A percentile compares a stretch with the other conserved stretches of the same genome.
phyloP scores from a whole-genome alignment of 225 moss, liverwort and hornwort species.

The Bryoerythrophyllum caledonicum region DNA sequence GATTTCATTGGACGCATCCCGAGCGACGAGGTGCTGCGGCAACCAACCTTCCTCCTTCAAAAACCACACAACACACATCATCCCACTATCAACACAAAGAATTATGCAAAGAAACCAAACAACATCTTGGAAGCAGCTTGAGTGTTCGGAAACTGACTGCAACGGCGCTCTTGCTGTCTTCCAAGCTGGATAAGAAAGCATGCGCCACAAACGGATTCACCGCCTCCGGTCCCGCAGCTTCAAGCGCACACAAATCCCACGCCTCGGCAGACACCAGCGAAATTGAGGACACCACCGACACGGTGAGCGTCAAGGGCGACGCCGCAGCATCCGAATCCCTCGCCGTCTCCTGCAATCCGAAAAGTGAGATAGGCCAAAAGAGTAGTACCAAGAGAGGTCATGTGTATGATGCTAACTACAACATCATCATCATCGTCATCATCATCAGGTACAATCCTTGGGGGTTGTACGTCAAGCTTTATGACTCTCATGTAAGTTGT shows the following conservation, averaged over 20 bases:
- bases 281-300: constrained; percentile 91
- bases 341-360: constrained; percentile 25
- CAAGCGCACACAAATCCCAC: constrained; percentile 93
- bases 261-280: constrained; percentile 70
- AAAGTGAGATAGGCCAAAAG: too few relatives aligned
- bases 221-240: constrained; percentile 67
- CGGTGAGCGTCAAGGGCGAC: constrained; percentile 71
- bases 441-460: too few relatives aligned
- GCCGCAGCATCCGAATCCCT: constrained; percentile 32
- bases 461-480: too few relatives aligned
- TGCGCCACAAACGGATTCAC: constrained; percentile 86
- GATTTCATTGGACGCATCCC: constrained; percentile 59
- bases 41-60: constrained; percentile 98
- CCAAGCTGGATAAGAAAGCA: constrained; percentile 88
- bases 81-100: too few relatives aligned
- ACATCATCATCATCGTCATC: too few relatives aligned
- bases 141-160: constrained; percentile 50
- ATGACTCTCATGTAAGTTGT: too few relatives aligned
- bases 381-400: too few relatives aligned
- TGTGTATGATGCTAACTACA: constrained; percentile 3
- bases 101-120: background rate
- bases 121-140: background rate
- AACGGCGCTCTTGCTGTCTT: constrained; percentile 94
- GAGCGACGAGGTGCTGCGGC: constrained; percentile 92
- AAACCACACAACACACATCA: constrained; percentile 19